Evolutionary conservation across 2,329 filamentous ascomycete species (phyloP).

Genomic region (Cladophialophora yegresii): DNA sequence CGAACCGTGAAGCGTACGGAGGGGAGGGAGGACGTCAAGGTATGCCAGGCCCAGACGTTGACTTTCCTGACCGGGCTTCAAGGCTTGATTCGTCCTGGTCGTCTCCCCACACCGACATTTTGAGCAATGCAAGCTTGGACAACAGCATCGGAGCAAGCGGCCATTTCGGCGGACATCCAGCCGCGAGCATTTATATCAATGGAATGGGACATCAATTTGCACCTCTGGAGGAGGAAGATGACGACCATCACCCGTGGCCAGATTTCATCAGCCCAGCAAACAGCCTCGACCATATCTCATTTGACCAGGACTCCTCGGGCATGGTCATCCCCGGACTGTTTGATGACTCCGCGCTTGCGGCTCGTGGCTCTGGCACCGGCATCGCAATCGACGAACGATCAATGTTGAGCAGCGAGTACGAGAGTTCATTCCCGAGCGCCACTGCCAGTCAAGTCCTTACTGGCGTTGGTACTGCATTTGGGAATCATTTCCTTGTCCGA

Average conservation of each 20-base stretch:
- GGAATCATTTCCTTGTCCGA: not conserved
- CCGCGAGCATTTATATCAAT: not conserved
- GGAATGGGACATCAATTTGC: not conserved
- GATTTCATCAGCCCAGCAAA: conserved; percentile 6
- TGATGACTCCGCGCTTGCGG: conserved; percentile 9
- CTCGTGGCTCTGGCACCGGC: conserved; percentile 4
- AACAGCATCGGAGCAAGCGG: conserved; percentile 18
- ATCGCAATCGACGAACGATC: conserved; percentile 11
- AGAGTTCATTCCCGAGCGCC: conserved; percentile 13
- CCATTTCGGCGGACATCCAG: conserved; percentile 4
- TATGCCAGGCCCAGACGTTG: conserved; percentile 13
- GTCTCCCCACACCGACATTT: conserved; percentile 12
- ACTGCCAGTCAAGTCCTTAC: conserved; percentile 20
- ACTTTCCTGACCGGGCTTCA: conserved; percentile 5
- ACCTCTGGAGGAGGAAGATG: not conserved
- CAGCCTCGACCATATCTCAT: conserved; percentile 9
- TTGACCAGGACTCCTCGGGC: conserved; percentile 20
- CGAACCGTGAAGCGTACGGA: conserved; percentile 14
- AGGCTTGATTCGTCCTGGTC: conserved; percentile 4
- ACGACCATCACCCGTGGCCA: conserved; percentile 9
- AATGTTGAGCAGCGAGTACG: conserved; percentile 19
- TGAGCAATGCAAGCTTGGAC: conserved; percentile 17
- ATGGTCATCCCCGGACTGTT: conserved; percentile 22
- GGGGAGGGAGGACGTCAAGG: conserved; percentile 10
- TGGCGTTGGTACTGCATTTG: conserved; percentile 18